These are phyloP conservation scores for Coleophoma cylindrospora DNA, from an alignment of 2,329 filamentous ascomycete genomes.

Conservation along the genomic window DNA sequence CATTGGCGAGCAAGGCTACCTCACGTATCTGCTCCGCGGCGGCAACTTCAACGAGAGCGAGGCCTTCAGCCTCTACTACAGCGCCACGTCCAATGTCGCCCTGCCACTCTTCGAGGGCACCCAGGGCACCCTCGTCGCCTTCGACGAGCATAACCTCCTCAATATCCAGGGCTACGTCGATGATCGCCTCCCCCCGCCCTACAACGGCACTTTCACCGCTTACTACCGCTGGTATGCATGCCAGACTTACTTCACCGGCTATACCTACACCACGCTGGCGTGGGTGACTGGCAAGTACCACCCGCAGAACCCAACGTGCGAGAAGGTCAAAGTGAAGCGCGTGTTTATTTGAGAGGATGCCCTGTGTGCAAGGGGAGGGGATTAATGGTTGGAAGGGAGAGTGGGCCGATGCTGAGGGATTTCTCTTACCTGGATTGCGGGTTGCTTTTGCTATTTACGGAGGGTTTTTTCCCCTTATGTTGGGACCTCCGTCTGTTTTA, in stretches of 20 bases:
- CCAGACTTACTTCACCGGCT: constrained; percentile 32
- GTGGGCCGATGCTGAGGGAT: background rate
- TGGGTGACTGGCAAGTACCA: constrained; percentile 33
- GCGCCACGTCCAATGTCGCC: constrained; percentile 34
- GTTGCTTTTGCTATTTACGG: too few relatives aligned
- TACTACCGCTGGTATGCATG: constrained; percentile 39
- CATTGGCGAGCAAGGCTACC: constrained; percentile 14
- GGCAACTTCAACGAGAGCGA: constrained; percentile 26
- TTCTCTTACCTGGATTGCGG: background rate
- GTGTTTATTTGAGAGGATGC: constrained; percentile 10
- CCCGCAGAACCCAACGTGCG: constrained; percentile 40
- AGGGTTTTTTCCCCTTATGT: too few relatives aligned
- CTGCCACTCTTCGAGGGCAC: constrained; percentile 31
- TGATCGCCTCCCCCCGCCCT: constrained; percentile 30
- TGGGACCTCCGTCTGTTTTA: too few relatives aligned
- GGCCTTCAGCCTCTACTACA: constrained; percentile 29
- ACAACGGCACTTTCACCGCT: constrained; percentile 8
- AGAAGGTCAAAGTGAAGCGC: constrained; percentile 35
- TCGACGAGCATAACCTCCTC: constrained; percentile 32
- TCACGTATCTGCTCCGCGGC: constrained; percentile 17
- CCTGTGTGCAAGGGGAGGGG: constrained; percentile 4
- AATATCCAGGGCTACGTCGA: constrained; percentile 33
- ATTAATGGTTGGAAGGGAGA: background rate
- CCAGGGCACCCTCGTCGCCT: constrained; percentile 27
- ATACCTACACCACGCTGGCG: constrained; percentile 35